Evolutionary conservation across 2,329 filamentous ascomycete genomes (phyloP).

Genomic region (Cercospora nicotianae): DNA sequence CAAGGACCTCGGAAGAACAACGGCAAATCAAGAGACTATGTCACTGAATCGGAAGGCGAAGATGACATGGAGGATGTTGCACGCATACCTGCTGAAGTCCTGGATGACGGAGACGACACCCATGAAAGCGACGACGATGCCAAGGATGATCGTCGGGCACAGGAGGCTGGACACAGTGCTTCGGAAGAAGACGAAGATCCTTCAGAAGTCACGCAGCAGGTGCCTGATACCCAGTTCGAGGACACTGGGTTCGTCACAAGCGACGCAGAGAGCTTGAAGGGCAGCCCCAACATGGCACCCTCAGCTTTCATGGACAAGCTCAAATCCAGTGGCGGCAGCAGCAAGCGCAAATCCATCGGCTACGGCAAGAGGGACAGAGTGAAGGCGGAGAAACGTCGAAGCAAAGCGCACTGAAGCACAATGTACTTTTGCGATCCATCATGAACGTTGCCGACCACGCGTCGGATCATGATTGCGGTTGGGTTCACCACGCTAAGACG

Average conservation of each 20-base stretch:
- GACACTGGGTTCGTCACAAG: neutral
- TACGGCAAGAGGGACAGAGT: constrained; percentile 9
- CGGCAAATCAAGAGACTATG: constrained; percentile 11
- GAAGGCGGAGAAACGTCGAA: constrained; percentile 1
- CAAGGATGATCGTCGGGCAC: neutral
- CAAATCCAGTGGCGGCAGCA: constrained; percentile 8
- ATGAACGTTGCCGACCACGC: neutral
- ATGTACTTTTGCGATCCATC: neutral
- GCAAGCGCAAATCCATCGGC: constrained; percentile 10
- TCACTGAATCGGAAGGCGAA: constrained; percentile 19
- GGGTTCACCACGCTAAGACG: neutral
- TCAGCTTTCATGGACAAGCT: constrained; percentile 5
- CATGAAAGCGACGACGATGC: neutral
- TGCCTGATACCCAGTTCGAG: constrained; percentile 14
- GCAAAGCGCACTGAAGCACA: neutral
- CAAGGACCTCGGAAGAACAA: neutral
- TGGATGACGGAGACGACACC: neutral
- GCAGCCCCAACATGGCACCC: constrained; percentile 6
- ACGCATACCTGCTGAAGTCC: neutral
- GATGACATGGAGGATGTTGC: neutral
- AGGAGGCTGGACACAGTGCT: neutral
- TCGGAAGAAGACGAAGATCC: constrained; percentile 3
- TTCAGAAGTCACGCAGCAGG: constrained; percentile 6
- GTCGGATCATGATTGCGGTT: neutral
- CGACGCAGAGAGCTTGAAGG: constrained; percentile 12